These are phyloP conservation scores for Trichoderma lentiforme DNA, from an alignment of 2,329 filamentous ascomycete genomes.

Conservation along the genomic window DNA sequence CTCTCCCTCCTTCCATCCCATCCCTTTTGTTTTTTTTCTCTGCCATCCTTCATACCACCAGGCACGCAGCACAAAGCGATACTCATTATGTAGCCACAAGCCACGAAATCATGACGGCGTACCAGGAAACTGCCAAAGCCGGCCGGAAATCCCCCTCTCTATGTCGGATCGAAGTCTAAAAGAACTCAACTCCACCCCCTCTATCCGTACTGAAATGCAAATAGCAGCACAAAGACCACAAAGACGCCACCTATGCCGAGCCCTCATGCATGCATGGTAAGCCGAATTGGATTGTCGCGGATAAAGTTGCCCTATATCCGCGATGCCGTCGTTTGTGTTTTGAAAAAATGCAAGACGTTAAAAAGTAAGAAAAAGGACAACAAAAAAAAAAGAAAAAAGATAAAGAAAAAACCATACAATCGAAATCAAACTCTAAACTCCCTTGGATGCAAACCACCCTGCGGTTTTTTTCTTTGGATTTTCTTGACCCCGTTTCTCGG, in stretches of 20 bases:
- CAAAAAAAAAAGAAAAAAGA: constrained; percentile 23
- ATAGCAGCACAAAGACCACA: constrained; percentile 27
- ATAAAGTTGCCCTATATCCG: constrained; percentile 4
- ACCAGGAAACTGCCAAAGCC: constrained; percentile 28
- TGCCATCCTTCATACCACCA: constrained; percentile 18
- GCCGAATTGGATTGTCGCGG: constrained; percentile 18
- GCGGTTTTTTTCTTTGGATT: constrained; percentile 46
- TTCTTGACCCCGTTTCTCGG: constrained; percentile 19
- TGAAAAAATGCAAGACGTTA: constrained; percentile 28
- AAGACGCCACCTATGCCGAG: constrained; percentile 29
- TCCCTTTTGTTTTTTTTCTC: constrained; percentile 5
- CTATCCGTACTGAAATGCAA: constrained; percentile 38
- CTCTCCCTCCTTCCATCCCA: constrained; percentile 5
- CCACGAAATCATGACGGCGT: constrained; percentile 35
- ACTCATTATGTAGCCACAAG: constrained; percentile 35
- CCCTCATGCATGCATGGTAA: constrained; percentile 29
- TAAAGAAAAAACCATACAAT: constrained; percentile 24
- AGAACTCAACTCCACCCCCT: constrained; percentile 38
- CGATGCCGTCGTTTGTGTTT: constrained; percentile 18
- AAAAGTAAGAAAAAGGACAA: constrained; percentile 26
- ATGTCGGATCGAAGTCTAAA: constrained; percentile 39
- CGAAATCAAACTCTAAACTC: constrained; percentile 30
- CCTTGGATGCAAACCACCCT: constrained; percentile 47
- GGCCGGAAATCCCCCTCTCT: constrained; percentile 32
- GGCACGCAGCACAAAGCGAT: constrained; percentile 26